phyloP scores from a whole-genome alignment of 2,329 filamentous ascomycete species.

The Trichophaea hybrida region DNA sequence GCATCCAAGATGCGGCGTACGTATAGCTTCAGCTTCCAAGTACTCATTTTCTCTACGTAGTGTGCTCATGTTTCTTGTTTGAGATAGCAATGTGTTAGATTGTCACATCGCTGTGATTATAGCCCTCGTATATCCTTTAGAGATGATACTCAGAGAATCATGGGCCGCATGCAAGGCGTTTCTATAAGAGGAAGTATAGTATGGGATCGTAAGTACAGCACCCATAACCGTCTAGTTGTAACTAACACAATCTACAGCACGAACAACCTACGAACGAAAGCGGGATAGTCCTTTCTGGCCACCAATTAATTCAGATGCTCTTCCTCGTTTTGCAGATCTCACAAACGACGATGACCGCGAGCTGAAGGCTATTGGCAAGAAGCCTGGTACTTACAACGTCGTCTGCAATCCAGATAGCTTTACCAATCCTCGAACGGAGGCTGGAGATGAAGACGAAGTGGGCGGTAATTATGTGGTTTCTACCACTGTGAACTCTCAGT shows the following conservation, averaged over 20 bases:
- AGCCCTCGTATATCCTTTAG: conserved; percentile 42
- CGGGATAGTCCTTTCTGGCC: neutral
- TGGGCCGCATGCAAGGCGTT: conserved; percentile 40
- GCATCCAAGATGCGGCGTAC: conserved; percentile 41
- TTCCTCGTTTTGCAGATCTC: conserved; percentile 41
- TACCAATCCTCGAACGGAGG: conserved; percentile 30
- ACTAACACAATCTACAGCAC: conserved; percentile 25
- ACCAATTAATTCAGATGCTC: conserved; percentile 24
- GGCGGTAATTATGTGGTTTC: neutral
- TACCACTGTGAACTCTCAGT: neutral
- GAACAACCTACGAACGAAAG: conserved; percentile 19
- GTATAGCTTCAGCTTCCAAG: conserved; percentile 18
- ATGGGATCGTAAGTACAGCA: conserved; percentile 40
- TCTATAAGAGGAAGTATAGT: conserved; percentile 39
- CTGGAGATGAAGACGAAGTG: conserved; percentile 1
- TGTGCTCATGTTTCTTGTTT: conserved; percentile 7
- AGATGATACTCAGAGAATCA: conserved; percentile 39
- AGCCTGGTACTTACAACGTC: conserved; percentile 43
- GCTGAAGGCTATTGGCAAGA: conserved; percentile 38
- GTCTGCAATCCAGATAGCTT: conserved; percentile 43
- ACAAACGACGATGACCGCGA: conserved; percentile 45
- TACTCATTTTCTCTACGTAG: conserved; percentile 1
- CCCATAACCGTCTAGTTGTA: neutral
- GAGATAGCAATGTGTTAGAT: conserved; percentile 39
- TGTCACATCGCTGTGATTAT: conserved; percentile 45